Conservation (phyloP, 495 filamentous ascomycete genomes). For the Terfezia boudieri region DNA sequence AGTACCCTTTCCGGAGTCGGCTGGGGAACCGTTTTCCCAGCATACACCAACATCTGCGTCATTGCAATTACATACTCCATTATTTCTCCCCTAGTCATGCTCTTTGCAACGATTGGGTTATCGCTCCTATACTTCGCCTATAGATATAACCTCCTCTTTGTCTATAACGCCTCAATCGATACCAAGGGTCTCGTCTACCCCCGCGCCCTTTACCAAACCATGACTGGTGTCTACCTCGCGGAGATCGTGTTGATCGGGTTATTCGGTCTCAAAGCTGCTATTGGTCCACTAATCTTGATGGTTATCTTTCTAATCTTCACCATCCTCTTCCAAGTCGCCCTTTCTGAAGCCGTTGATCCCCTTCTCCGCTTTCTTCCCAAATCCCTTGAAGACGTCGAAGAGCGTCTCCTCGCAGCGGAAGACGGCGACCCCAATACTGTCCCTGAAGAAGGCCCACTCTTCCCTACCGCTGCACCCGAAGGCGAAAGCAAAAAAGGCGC, state of each 20-base stretch:
- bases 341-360: constrained; percentile 58
- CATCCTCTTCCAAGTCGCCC: constrained; percentile 56
- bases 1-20: constrained; percentile 37
- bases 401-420: constrained; percentile 27
- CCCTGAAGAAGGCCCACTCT: constrained; percentile 2
- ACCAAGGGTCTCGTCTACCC: constrained; percentile 79
- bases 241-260: constrained; percentile 78
- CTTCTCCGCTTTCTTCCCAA: constrained; percentile 61
- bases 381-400: constrained; percentile 33
- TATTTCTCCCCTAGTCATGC: constrained; percentile 77
- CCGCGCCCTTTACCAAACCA: constrained; percentile 74
- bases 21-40: constrained; percentile 78
- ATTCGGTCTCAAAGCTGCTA: constrained; percentile 47
- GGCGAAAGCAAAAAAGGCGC: constrained; percentile 7
- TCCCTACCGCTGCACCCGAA: constrained; percentile 9
- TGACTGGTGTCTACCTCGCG: constrained; percentile 67
- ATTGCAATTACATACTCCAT: constrained; percentile 77
- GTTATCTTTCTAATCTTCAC: constrained; percentile 60
- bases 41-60: constrained; percentile 63
- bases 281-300: constrained; percentile 68
- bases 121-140: constrained; percentile 80
- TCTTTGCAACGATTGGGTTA: constrained; percentile 65
- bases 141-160: constrained; percentile 87
- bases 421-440: constrained; percentile 17
- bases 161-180: constrained; percentile 64